Percentiles rank a stretch among this genome's conserved stretches.
phyloP scores from a whole-genome alignment of 768 basidiomycete species.

The Paxillus ammoniavirescens region DNA sequence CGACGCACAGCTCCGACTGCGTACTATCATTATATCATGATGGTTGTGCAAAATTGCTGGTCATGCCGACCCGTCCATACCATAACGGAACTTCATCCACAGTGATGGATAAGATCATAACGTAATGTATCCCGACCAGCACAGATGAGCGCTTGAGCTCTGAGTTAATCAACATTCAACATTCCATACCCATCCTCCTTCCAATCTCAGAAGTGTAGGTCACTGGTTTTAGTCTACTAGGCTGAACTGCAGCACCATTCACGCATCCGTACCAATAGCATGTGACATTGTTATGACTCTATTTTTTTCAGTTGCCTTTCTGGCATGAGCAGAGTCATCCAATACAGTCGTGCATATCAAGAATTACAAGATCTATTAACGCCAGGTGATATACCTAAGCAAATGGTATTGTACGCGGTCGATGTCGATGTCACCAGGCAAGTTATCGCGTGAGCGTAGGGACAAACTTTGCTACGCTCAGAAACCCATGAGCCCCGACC shows the following conservation, averaged over 20 bases:
- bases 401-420: not conserved
- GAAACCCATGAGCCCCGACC: constrained; percentile 5
- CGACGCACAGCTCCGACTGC: not conserved
- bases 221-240: too few relatives aligned
- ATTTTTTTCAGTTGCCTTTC: too few relatives aligned
- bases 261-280: too few relatives aligned
- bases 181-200: too few relatives aligned
- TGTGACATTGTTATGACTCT: too few relatives aligned
- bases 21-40: not conserved
- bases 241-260: too few relatives aligned
- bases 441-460: constrained; percentile 13
- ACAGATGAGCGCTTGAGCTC: too few relatives aligned
- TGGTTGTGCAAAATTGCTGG: constrained; percentile 1
- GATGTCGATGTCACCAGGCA: not conserved
- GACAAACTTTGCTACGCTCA: constrained; percentile 2
- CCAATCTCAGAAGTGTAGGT: too few relatives aligned
- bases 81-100: not conserved
- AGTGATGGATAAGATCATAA: not conserved
- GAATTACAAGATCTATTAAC: not conserved
- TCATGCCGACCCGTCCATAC: not conserved
- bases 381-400: not conserved
- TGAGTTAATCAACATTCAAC: too few relatives aligned
- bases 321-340: too few relatives aligned
- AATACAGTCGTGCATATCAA: too few relatives aligned
- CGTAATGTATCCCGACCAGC: too few relatives aligned